Evolutionary conservation across 176 grass and related monocot genomes (phyloP), one percentile per base, ranked within the genome.

Genomic region (Pharus latifolius): DNA sequence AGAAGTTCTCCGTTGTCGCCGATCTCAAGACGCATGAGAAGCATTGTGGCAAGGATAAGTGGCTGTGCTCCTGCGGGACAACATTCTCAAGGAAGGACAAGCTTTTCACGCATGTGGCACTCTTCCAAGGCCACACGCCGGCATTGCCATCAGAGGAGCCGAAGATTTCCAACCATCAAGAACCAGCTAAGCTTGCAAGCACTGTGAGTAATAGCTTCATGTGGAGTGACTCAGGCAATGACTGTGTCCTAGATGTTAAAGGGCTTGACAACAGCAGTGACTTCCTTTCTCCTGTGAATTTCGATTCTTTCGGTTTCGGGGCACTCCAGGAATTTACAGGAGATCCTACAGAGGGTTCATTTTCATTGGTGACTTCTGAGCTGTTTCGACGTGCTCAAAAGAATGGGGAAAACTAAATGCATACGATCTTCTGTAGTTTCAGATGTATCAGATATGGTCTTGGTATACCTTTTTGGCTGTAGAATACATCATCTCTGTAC

Each of bases 51-150:
- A 38, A 43, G 27, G 75, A 85, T 50, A 84, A 73, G 62, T 96
- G 91, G 87, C 35, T 96, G 34, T 91, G 87, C 77, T 91, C 91
- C 1, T 96, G 91, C 11, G 84, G 87, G 2, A 91, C 87, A 2
- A 88, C 53, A 25, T 96, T 96, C 45, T 88, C 91, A 6, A 84
- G 91, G 72, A 96, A 96, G 60, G 91, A 91, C 58, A 96, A 96
- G 69, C 79, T 96, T 3, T 96, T 96, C 7, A 69, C 83, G 1
- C 91, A 96, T 14, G 78, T 91, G 22, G 87, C 84, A 3, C 65
- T 96, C 32, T 96, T 96, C 57, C 84, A 90, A 40, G 91, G 87
- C 9, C 91, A 96, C 52, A 79, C 84, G 0, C 91, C 87, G 0
- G 81, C 81, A 2, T 41, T 96, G 13, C 78, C 84, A 8, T 9